Evolutionary conservation across 2,329 filamentous ascomycete genomes (phyloP), one percentile per base, ranked within the genome.

Genomic region (Claviceps arundinis): DNA sequence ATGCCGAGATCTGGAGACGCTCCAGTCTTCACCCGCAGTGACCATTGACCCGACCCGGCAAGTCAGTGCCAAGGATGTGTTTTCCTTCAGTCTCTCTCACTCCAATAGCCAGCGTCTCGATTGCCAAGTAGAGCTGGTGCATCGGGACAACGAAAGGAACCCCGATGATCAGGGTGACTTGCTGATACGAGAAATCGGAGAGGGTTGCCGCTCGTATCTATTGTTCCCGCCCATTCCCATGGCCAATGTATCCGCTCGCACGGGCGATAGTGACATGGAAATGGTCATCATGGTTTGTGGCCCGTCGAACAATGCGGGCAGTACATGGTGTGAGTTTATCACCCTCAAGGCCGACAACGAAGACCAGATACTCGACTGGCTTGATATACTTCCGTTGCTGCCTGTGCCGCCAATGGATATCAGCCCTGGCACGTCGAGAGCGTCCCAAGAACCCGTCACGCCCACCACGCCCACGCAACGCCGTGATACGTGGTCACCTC

Each of bases 131-230:
- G 93, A 98, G 65, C 65, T 98, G 34, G 76, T 97, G 14, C 78
- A 91, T 57, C 81, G 93, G 62, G 91, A 97, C 62, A 88, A 88
- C 59, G 74, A 81, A 24, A 74, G 77, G n/a, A 78, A 80, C 48
- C 74, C 78, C 38, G 78, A 78, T 3, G 79, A 84, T 56, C 73
- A 78, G 48, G 89, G 91, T 6, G 93, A 98, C 65, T 65, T 98
- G n/a, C 77, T 98, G 22, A 85, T 98, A 52, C 90, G 91, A 58
- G 90, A 97, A 66, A 81, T 89, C n/a, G 89, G 89, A 45, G 78
- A 80, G 50, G 76, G 78, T 5, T 82, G 85, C 14, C 80, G 82
- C 50, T 72, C 74, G 30, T 97, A 89, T 82, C 77, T 98, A 4
- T 76, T 98, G 0, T 95, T 98, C 61, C 86, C 90, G n/a, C 91